phyloP scores from a whole-genome alignment of 495 filamentous ascomycete species.

The Immersiella caudata region DNA sequence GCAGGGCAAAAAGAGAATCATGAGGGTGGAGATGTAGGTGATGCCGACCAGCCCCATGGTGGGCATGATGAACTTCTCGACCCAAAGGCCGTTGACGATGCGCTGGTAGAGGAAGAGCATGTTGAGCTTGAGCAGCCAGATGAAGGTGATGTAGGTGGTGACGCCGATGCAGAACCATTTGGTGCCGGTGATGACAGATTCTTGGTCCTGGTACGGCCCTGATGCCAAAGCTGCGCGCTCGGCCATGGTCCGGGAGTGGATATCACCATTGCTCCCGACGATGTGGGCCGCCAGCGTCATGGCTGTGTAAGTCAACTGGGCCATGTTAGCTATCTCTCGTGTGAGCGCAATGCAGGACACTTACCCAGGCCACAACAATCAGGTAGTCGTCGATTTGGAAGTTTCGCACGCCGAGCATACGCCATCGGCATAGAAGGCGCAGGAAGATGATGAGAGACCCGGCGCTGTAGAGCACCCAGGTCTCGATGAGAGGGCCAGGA shows the following conservation, averaged over 20 bases:
- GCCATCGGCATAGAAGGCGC: constrained; percentile 15
- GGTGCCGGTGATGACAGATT: constrained; percentile 12
- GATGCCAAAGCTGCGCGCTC: background rate
- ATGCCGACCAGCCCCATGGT: constrained; percentile 13
- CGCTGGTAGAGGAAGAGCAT: constrained; percentile 23
- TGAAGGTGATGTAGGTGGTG: constrained; percentile 21
- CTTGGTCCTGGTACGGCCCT: background rate
- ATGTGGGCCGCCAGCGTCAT: constrained; percentile 20
- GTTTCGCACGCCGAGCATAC: constrained; percentile 13
- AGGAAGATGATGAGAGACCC: constrained; percentile 17
- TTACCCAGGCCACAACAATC: constrained; percentile 16
- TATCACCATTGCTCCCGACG: constrained; percentile 13
- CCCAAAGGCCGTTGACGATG: constrained; percentile 21
- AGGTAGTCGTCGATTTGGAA: constrained; percentile 19
- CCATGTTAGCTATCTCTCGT: constrained; percentile 1
- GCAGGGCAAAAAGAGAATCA: constrained; percentile 19
- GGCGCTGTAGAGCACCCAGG: constrained; percentile 17
- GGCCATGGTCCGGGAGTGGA: constrained; percentile 6
- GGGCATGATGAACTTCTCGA: constrained; percentile 20
- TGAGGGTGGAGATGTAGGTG: constrained; percentile 16
- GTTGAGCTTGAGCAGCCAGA: constrained; percentile 24
- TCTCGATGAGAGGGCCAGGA: constrained; percentile 18
- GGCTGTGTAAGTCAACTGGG: constrained; percentile 13
- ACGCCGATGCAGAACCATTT: constrained; percentile 19
- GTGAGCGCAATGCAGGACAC: background rate